Percentiles rank a stretch among this genome's conserved stretches.
These are phyloP conservation scores for Fusarium nematophilum DNA, from an alignment of 2,329 filamentous ascomycete genomes.

Conservation along the genomic window DNA sequence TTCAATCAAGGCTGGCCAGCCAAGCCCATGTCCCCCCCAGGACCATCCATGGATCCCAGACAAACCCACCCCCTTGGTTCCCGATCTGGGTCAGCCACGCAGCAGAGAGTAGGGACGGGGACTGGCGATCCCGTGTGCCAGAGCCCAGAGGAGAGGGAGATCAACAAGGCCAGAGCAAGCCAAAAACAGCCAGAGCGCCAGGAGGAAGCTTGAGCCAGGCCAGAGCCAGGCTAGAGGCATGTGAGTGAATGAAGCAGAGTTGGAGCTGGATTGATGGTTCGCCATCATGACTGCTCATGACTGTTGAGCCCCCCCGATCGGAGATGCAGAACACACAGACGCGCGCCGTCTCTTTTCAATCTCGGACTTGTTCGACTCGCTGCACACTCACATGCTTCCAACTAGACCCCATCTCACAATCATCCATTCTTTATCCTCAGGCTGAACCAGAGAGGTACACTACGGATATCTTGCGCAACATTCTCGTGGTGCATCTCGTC, in stretches of 20 bases:
- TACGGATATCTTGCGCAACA: constrained; percentile 9
- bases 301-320: background rate
- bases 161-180: constrained; percentile 18
- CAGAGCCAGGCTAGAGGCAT: constrained; percentile 8
- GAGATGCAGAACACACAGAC: constrained; percentile 10
- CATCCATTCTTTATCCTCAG: background rate
- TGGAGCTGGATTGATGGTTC: too few relatives aligned
- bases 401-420: constrained; percentile 7
- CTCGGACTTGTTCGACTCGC: background rate
- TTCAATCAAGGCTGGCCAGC: too few relatives aligned
- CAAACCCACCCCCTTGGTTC: constrained; percentile 37
- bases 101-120: constrained; percentile 40
- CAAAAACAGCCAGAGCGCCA: constrained; percentile 5
- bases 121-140: constrained; percentile 40
- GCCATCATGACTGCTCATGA: too few relatives aligned
- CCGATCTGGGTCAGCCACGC: constrained; percentile 45
- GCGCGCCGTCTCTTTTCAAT: constrained; percentile 1
- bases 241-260: background rate
- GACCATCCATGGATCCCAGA: too few relatives aligned
- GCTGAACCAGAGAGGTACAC: constrained; percentile 9
- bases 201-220: constrained; percentile 7
- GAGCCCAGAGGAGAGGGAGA: constrained; percentile 38
- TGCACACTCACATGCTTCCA: constrained; percentile 10
- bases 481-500: constrained; percentile 30
- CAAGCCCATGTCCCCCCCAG: too few relatives aligned